Conservation (phyloP, 2,329 filamentous ascomycete species). For the Dactylellina sp. region DNA sequence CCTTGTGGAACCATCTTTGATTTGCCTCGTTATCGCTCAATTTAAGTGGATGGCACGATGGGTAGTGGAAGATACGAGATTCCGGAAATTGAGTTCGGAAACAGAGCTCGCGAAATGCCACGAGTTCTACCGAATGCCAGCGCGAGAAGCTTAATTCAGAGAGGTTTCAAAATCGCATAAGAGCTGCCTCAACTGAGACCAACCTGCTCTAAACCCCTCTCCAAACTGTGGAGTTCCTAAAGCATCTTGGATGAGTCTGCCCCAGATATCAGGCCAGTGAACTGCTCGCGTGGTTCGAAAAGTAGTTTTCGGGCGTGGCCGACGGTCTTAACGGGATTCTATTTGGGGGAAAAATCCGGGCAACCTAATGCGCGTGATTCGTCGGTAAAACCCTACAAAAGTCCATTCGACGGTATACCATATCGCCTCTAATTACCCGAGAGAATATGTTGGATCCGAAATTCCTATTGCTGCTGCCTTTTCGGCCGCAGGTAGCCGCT, state of each 20-base stretch:
- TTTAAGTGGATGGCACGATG: no score
- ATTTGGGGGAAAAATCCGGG: neutral
- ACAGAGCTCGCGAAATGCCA: no score
- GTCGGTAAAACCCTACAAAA: slow-evolving; percentile 3
- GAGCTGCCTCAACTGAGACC: neutral
- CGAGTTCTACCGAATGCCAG: no score
- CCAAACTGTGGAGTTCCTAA: no score
- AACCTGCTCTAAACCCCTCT: slow-evolving; percentile 2
- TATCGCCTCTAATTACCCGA: slow-evolving; percentile 13
- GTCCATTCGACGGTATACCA: neutral
- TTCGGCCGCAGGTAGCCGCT: slow-evolving; percentile 35
- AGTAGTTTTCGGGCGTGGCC: slow-evolving; percentile 9
- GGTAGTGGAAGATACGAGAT: no score
- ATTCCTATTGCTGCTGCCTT: slow-evolving; percentile 15
- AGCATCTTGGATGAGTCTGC: no score
- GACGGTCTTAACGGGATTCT: neutral
- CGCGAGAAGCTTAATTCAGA: no score
- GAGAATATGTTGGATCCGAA: neutral
- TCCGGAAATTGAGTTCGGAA: no score
- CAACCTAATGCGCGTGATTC: slow-evolving; percentile 3
- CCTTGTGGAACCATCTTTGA: no score
- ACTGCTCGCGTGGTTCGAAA: no score
- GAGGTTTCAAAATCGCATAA: neutral
- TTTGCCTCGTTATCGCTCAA: no score
- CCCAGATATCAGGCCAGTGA: neutral